Conservation (phyloP, 495 filamentous ascomycete species). For the Penicillium crystallinum region DNA sequence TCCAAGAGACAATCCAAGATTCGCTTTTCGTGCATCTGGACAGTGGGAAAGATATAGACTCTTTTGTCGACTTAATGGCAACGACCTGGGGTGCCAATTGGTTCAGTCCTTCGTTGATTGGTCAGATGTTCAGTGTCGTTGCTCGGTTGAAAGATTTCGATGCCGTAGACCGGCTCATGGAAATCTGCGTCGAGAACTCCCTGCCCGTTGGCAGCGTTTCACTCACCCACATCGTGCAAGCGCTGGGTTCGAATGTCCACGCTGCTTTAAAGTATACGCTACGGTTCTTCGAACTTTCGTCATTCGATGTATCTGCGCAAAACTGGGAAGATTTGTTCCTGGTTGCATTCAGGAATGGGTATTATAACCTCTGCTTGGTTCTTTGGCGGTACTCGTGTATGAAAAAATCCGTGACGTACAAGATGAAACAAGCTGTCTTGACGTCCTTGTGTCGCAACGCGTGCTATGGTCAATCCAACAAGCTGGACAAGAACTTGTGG, state of each 20-base stretch:
- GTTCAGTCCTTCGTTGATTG: slow-evolving; percentile 30
- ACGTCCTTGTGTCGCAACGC: slow-evolving; percentile 25
- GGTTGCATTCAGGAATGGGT: slow-evolving; percentile 30
- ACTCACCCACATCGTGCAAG: slow-evolving; percentile 17
- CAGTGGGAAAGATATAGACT: slow-evolving; percentile 26
- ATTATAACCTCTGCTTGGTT: slow-evolving; percentile 42
- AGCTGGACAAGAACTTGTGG: slow-evolving; percentile 19
- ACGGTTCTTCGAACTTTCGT: slow-evolving; percentile 11
- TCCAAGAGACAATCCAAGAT: slow-evolving; percentile 31
- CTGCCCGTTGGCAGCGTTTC: slow-evolving; percentile 16
- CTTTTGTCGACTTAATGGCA: slow-evolving; percentile 32
- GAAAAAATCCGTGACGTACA: slow-evolving; percentile 23
- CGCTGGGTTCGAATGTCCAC: slow-evolving; percentile 20
- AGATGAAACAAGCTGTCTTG: slow-evolving; percentile 31
- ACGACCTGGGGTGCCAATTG: slow-evolving; percentile 26
- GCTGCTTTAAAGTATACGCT: slow-evolving; percentile 19
- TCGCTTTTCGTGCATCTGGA: slow-evolving; percentile 31
- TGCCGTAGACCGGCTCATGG: slow-evolving; percentile 23
- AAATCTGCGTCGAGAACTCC: slow-evolving; percentile 23
- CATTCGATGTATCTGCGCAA: slow-evolving; percentile 4
- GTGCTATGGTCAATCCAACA: neutral
- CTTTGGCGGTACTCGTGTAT: slow-evolving; percentile 48
- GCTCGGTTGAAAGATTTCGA: slow-evolving; percentile 16
- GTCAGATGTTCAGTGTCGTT: slow-evolving; percentile 33
- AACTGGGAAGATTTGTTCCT: slow-evolving; percentile 35